Percentiles rank a stretch among this genome's conserved stretches.
phyloP scores from a whole-genome alignment of 1,139 yeast genomes.

The Nakaseomyces uthaithaninus region DNA sequence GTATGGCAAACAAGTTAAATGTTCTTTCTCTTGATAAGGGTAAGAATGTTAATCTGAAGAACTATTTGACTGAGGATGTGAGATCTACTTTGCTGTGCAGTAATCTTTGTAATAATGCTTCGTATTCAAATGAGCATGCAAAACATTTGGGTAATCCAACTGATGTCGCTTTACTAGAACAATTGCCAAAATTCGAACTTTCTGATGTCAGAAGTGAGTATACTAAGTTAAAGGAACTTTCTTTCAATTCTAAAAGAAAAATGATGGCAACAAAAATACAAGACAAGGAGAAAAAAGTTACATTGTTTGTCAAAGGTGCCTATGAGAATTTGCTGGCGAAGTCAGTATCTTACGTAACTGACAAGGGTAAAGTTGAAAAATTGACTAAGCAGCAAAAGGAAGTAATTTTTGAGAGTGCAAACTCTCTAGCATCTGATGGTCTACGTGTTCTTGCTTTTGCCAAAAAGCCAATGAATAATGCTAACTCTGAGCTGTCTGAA shows the following conservation, averaged over 20 bases:
- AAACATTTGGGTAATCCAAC: conserved; percentile 86
- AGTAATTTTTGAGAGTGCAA: conserved; percentile 48
- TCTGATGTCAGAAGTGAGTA: conserved; percentile 51
- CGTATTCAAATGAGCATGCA: conserved; percentile 59
- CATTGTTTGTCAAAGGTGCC: conserved; percentile 81
- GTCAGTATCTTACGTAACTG: conserved; percentile 53
- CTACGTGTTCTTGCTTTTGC: conserved; percentile 82
- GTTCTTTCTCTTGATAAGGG: conserved; percentile 43
- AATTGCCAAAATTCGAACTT: conserved; percentile 59
- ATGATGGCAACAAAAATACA: conserved; percentile 61
- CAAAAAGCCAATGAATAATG: conserved; percentile 33
- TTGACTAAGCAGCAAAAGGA: conserved; percentile 45
- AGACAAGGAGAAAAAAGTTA: conserved; percentile 51
- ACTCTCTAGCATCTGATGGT: conserved; percentile 69
- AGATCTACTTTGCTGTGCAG: conserved; percentile 56
- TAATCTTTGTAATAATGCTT: conserved; percentile 73
- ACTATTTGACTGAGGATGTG: conserved; percentile 46
- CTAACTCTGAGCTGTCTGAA: conserved; percentile 33
- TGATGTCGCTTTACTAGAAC: conserved; percentile 81
- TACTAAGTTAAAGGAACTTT: conserved; percentile 60
- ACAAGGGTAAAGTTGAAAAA: conserved; percentile 45
- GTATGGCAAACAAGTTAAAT: conserved; percentile 46
- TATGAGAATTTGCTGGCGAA: conserved; percentile 61
- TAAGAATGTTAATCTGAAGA: conserved; percentile 37
- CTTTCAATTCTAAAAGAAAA: conserved; percentile 78